A percentile compares a stretch with the other conserved stretches of the same genome.
These are phyloP conservation scores for Mycena sp. DNA, from an alignment of 1,284 basidiomycete genomes.

Conservation along the genomic window DNA sequence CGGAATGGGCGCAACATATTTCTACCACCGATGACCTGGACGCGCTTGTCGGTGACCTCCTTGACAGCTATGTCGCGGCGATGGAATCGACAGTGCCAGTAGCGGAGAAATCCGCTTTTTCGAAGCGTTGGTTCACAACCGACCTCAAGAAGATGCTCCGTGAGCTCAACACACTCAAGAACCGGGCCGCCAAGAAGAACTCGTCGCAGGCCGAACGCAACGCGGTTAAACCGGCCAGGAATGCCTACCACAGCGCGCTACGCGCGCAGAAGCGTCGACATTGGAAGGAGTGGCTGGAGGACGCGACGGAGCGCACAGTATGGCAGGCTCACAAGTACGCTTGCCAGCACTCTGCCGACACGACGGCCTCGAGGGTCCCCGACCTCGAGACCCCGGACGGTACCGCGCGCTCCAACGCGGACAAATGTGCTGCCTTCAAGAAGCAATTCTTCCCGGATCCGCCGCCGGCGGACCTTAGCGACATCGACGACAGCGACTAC, in stretches of 20 bases:
- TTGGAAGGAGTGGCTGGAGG: conserved; percentile 16
- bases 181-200: conserved; percentile 1
- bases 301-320: background rate
- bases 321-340: conserved; percentile 19
- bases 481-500: background rate
- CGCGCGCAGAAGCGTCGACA: background rate
- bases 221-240: background rate
- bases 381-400: conserved; percentile 2
- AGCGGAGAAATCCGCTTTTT: background rate
- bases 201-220: background rate
- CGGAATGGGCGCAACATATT: background rate
- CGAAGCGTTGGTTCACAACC: conserved; percentile 13
- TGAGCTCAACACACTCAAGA: background rate
- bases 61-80: background rate
- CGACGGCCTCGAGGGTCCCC: background rate
- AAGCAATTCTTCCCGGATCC: conserved; percentile 9
- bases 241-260: conserved; percentile 6
- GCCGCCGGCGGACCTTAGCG: background rate
- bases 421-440: background rate
- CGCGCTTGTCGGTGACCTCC: background rate
- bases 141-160: conserved; percentile 10
- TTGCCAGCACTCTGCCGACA: background rate
- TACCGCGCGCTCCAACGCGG: background rate
- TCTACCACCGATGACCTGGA: background rate
- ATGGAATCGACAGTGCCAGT: conserved; percentile 8